These are phyloP conservation scores for Nicotiana paniculata DNA, from an alignment of 257 asterid genomes.

Conservation along the genomic window DNA sequence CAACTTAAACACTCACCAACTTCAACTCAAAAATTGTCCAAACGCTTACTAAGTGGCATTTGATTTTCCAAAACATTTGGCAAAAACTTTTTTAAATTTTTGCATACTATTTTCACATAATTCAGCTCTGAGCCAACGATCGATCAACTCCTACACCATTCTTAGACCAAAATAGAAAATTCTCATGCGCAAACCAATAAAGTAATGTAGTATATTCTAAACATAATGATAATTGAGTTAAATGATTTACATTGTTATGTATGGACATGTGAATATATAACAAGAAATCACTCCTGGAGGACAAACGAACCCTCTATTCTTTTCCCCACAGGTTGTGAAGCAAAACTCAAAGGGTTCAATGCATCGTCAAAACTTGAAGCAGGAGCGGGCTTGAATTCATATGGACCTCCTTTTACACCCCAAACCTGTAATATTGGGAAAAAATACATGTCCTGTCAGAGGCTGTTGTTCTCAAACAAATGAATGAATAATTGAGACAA, in stretches of 20 bases:
- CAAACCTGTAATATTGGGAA: conserved; percentile 57
- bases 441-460: neutral
- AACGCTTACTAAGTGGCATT: no score
- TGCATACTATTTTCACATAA: no score
- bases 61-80: no score
- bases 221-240: neutral
- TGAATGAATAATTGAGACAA: neutral
- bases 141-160: neutral
- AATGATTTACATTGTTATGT: conserved; percentile 25
- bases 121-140: no score
- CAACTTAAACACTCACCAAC: no score
- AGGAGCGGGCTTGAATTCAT: conserved; percentile 87
- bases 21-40: no score
- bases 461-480: neutral
- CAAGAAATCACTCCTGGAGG: conserved; percentile 50
- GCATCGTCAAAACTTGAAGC: conserved; percentile 57
- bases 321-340: conserved; percentile 46
- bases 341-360: conserved; percentile 44
- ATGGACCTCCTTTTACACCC: conserved; percentile 90
- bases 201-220: neutral
- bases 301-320: conserved; percentile 57
- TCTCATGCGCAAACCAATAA: neutral
- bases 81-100: no score
- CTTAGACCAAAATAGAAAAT: neutral
- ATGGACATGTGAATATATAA: neutral